Evolutionary conservation across 2,329 filamentous ascomycete species (phyloP).

Genomic region (Xylaria sp.): DNA sequence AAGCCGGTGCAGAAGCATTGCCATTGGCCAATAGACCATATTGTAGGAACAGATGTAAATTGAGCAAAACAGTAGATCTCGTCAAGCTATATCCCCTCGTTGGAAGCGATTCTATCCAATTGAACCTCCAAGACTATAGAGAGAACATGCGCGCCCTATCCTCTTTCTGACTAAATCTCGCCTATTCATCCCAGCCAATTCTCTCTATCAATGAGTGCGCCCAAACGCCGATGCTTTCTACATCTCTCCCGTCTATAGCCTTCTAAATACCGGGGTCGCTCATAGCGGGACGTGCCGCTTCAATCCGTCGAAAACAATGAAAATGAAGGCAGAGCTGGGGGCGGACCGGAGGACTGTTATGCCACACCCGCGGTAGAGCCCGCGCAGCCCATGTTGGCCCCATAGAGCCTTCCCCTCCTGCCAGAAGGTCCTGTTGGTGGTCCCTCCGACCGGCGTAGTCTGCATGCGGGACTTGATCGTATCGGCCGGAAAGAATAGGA

Average conservation of each 20-base stretch:
- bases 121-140: no score
- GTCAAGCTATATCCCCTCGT: no score
- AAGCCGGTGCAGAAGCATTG: background rate
- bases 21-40: no score
- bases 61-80: no score
- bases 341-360: slow-evolving; percentile 87
- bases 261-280: slow-evolving; percentile 24
- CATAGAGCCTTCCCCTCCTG: slow-evolving; percentile 75
- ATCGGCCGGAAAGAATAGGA: slow-evolving; percentile 94
- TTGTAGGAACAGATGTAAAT: no score
- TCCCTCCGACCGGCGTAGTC: slow-evolving; percentile 70
- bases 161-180: no score
- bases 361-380: slow-evolving; percentile 91
- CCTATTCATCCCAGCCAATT: slow-evolving; percentile 8
- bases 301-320: slow-evolving; percentile 89
- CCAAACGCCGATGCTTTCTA: slow-evolving; percentile 20
- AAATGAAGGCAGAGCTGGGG: slow-evolving; percentile 97
- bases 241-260: slow-evolving; percentile 5
- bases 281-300: slow-evolving; percentile 66
- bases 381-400: slow-evolving; percentile 77
- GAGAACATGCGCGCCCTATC: no score
- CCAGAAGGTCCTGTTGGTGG: slow-evolving; percentile 66
- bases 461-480: slow-evolving; percentile 98
- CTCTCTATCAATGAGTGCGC: slow-evolving; percentile 11
- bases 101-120: no score